Conservation (phyloP, 768 basidiomycete genomes). For the Trametes cubensis region DNA sequence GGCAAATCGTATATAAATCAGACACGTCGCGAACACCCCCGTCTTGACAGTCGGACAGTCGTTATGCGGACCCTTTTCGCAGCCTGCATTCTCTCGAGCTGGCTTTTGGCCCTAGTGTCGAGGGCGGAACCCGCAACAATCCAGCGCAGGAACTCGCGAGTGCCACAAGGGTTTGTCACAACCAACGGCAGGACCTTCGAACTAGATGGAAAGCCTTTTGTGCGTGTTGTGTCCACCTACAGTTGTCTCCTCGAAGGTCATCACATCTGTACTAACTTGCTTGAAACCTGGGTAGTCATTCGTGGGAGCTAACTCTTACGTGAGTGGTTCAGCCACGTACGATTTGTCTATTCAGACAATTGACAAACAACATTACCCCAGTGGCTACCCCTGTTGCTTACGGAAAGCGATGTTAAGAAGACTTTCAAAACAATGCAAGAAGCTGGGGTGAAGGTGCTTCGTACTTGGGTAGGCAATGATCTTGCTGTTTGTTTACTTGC, state of each 20-base stretch:
- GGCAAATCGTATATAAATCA: neutral
- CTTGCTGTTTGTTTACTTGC: neutral
- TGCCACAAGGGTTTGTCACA: conserved; percentile 32
- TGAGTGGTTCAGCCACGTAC: conserved; percentile 31
- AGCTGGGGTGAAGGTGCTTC: conserved; percentile 53
- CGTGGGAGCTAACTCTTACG: conserved; percentile 59
- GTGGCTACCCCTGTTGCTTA: conserved; percentile 60
- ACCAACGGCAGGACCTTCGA: conserved; percentile 31
- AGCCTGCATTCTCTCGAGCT: neutral
- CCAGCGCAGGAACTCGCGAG: conserved; percentile 4
- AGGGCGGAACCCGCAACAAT: neutral
- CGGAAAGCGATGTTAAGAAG: conserved; percentile 48
- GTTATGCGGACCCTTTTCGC: neutral
- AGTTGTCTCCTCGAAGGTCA: neutral
- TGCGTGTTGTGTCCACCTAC: conserved; percentile 29
- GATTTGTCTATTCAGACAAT: neutral
- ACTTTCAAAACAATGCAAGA: conserved; percentile 53
- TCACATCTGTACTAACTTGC: neutral
- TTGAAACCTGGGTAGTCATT: conserved; percentile 38
- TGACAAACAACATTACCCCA: conserved; percentile 19
- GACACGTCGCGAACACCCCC: too few relatives aligned
- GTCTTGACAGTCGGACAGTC: too few relatives aligned
- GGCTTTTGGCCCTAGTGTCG: neutral
- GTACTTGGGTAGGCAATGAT: conserved; percentile 49
- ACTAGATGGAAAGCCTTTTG: conserved; percentile 55